Conservation (phyloP, 371 early-diverging fungal species). For the Chytridium lagenaria region DNA sequence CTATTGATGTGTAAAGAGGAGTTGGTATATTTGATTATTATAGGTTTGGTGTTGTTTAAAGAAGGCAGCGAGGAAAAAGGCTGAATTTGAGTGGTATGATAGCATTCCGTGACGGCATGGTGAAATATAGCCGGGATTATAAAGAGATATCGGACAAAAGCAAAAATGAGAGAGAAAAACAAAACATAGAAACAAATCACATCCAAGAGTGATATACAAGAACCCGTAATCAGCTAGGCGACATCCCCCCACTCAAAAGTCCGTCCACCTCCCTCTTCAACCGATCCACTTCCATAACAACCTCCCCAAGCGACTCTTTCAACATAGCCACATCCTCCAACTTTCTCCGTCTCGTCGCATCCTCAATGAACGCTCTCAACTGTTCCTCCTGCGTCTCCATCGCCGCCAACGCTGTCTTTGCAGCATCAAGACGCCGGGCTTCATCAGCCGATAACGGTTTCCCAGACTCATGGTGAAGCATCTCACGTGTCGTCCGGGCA, state of each 20-base stretch:
- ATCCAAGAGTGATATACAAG: too few species aligned
- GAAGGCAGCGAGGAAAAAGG: too few species aligned
- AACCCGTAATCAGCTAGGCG: too few species aligned
- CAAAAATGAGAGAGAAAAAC: too few species aligned
- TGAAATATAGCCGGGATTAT: too few species aligned
- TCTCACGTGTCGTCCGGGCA: conserved; percentile 61
- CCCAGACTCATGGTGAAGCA: not conserved
- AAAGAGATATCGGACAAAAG: too few species aligned
- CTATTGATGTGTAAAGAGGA: too few species aligned
- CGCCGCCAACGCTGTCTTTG: conserved; percentile 51
- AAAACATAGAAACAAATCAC: too few species aligned
- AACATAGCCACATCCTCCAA: conserved; percentile 84
- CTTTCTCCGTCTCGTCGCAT: conserved; percentile 75
- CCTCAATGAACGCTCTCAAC: conserved; percentile 73
- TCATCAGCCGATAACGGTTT: conserved; percentile 42
- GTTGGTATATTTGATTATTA: too few species aligned
- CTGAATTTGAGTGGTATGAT: too few species aligned
- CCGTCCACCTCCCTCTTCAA: conserved; percentile 23
- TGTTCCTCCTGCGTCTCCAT: conserved; percentile 68
- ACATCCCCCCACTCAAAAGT: not conserved
- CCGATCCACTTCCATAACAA: conserved; percentile 70
- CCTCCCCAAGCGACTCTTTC: conserved; percentile 71
- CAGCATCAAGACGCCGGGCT: conserved; percentile 33
- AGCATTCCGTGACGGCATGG: too few species aligned
- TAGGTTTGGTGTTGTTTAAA: too few species aligned